A percentile compares a stretch with the other conserved stretches of the same genome.
phyloP scores from a whole-genome alignment of 176 grass and related monocot species.

The Cymbopogon citratus region DNA sequence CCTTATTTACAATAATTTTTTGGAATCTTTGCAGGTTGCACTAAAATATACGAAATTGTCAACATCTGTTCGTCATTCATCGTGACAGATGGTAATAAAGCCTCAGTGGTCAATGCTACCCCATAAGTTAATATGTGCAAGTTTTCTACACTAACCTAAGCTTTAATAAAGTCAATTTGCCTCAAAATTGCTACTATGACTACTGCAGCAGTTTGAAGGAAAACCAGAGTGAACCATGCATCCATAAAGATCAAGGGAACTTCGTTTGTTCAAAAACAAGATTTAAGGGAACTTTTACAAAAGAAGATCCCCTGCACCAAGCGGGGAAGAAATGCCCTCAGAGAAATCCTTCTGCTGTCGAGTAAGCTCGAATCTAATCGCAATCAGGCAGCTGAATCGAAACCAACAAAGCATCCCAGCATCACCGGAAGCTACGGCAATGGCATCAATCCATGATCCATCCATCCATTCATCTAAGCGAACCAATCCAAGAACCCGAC shows the following conservation, averaged over 20 bases:
- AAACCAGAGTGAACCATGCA: not conserved
- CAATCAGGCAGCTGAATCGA: not conserved
- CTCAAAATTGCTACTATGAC: not conserved
- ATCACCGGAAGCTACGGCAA: not conserved
- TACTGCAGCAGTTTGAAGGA: not conserved
- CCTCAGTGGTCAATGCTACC: not conserved
- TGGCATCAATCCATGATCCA: not conserved
- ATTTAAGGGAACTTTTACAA: not conserved
- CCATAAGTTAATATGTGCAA: not conserved
- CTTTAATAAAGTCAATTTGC: not conserved
- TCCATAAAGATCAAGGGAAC: not conserved
- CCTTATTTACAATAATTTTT: not conserved
- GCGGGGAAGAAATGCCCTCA: not conserved
- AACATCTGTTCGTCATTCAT: conserved; percentile 5
- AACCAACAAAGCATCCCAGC: not conserved
- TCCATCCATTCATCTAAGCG: not conserved
- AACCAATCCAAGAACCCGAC: not conserved
- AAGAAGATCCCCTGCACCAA: not conserved
- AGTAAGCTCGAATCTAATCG: not conserved
- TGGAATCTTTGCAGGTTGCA: conserved; percentile 33
- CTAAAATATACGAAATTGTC: conserved; percentile 19
- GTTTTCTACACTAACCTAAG: not conserved
- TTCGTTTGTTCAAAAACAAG: not conserved
- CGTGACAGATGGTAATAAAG: not conserved
- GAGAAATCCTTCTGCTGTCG: not conserved